Evolutionary conservation across 1,284 basidiomycete genomes (phyloP), one percentile per base, ranked within the genome.

Genomic region (Ustilago cynodontis): DNA sequence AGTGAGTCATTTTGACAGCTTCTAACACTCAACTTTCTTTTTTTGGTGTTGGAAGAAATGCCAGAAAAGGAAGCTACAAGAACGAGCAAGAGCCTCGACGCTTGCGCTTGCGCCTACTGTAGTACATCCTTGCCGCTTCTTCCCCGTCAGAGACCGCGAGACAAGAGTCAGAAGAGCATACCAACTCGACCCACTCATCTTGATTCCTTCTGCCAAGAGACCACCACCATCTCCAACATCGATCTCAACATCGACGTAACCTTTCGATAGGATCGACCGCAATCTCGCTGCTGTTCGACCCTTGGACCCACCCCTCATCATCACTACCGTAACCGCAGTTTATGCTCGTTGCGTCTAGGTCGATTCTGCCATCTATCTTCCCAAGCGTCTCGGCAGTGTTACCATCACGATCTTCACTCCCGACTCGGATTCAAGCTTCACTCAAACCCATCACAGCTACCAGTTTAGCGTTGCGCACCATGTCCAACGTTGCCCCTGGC

Each of bases 301-400:
- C 31, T 26, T 28, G 37, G 49, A 33, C 14, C 20, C 28, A 7
- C 20, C 18, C 22, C 11, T 18, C 18, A 11, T 28, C 39, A 37
- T 56, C 28, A 24, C 18, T 7, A 24, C 16, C 14, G 51, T 35
- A 45, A 45, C 53, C 31, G 55, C 47, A 49, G 47, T 71, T 31
- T 51, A 71, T 71, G 70, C 70, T 71, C 24, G 59, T 66, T 63
- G 70, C 56, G 56, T 51, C 70, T 50, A 64, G 70, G 20, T 71
- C 60, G 26, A 31, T 71, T 26, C 60, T 66, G 70, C 70, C 70
- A 39, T 33, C 39, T 39, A 57, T 72, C n/a, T 58, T 64, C 9
- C 47, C 29, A 57, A 28, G 47, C 52, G 3, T 57, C 35, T 58
- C 65, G 70, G 64, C 70, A 64, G 64, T 54, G n/a, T 47, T 72